These are phyloP conservation scores for Cyclotella distinguenda DNA, from an alignment of 108 stramenopile species.

Conservation along the genomic window DNA sequence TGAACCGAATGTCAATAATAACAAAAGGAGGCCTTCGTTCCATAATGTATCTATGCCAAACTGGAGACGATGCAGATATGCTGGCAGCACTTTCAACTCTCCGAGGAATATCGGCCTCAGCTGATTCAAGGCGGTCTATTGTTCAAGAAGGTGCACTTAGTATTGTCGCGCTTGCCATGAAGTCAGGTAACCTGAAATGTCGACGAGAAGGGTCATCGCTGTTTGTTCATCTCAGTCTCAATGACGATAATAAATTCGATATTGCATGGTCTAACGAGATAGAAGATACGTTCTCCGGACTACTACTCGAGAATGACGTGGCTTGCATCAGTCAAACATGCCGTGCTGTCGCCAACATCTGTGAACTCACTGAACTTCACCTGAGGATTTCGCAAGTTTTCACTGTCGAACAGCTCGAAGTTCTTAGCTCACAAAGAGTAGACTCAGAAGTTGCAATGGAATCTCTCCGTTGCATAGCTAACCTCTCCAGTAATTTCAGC, in stretches of 20 bases:
- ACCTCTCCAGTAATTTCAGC: slow-evolving; percentile 58
- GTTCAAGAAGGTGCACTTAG: slow-evolving; percentile 68
- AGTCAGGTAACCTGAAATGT: slow-evolving; percentile 51
- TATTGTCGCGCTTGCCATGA: slow-evolving; percentile 49
- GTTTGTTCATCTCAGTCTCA: slow-evolving; percentile 62
- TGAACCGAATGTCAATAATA: slow-evolving; percentile 58
- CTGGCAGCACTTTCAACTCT: slow-evolving; percentile 70
- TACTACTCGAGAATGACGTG: slow-evolving; percentile 25
- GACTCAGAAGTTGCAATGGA: slow-evolving; percentile 34
- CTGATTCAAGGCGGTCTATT: slow-evolving; percentile 52
- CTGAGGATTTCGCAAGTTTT: slow-evolving; percentile 8
- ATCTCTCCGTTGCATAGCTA: slow-evolving; percentile 54
- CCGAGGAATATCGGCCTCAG: slow-evolving; percentile 56
- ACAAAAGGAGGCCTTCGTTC: slow-evolving; percentile 70
- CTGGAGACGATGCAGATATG: slow-evolving; percentile 60
- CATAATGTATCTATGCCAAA: slow-evolving; percentile 68
- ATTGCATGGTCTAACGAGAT: slow-evolving; percentile 49
- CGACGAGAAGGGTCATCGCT: slow-evolving; percentile 61
- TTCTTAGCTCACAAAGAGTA: slow-evolving; percentile 7
- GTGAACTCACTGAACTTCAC: slow-evolving; percentile 50
- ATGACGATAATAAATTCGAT: slow-evolving; percentile 84
- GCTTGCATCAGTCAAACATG: slow-evolving; percentile 41
- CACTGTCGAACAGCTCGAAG: slow-evolving; percentile 21
- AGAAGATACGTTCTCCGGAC: slow-evolving; percentile 10
- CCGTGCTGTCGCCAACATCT: slow-evolving; percentile 70